A percentile compares a stretch with the other conserved stretches of the same genome.
These are phyloP conservation scores for Monoraphidium neglectum DNA, from an alignment of 139 green algal genomes.

Conservation along the genomic window DNA sequence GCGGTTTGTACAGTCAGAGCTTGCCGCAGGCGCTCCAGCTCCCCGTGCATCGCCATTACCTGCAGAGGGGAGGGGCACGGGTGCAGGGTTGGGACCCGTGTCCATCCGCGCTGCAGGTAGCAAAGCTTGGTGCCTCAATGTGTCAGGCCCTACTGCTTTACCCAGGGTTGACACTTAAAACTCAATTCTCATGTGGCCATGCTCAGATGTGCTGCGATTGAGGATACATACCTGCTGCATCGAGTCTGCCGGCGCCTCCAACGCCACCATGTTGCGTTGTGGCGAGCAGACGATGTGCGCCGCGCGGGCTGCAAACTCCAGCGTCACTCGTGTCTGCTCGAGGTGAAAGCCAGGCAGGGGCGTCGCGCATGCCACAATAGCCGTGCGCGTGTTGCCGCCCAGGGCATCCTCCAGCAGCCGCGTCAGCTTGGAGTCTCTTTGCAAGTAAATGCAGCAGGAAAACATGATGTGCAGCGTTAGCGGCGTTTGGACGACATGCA, in stretches of 20 bases:
- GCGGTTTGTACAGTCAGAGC: background rate
- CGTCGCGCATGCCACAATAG: slow-evolving; percentile 52
- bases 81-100: no score
- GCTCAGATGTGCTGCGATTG: no score
- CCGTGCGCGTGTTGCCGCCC: slow-evolving; percentile 65
- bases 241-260: background rate
- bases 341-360: slow-evolving; percentile 19
- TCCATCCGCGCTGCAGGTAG: no score
- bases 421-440: slow-evolving; percentile 78
- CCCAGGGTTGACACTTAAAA: no score
- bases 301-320: slow-evolving; percentile 25
- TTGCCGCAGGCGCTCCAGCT: no score
- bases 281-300: slow-evolving; percentile 16
- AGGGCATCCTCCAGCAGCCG: slow-evolving; percentile 73
- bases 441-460: slow-evolving; percentile 59
- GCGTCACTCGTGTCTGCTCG: slow-evolving; percentile 13
- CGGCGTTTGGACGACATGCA: no score
- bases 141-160: no score
- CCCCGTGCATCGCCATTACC: slow-evolving; percentile 5
- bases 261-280: slow-evolving; percentile 23
- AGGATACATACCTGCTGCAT: no score
- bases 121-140: no score
- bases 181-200: no score
- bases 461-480: slow-evolving; percentile 34
- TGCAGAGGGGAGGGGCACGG: no score